Conservation (phyloP, 2,329 filamentous ascomycete species). For the Monosporascus sp. region DNA sequence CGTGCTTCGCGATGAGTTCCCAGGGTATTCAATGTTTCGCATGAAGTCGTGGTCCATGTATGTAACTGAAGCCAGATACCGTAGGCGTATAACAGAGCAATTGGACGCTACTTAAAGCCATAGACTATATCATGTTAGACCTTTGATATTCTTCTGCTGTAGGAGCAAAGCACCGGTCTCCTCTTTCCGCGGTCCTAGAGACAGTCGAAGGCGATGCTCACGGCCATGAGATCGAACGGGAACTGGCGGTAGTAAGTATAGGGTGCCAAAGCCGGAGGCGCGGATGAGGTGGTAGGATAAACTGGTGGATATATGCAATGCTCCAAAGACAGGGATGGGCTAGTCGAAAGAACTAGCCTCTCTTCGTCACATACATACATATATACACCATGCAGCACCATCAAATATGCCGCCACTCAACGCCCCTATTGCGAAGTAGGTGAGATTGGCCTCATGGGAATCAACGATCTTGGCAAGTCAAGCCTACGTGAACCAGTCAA, state of each 20-base stretch:
- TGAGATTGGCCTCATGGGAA: slow-evolving; percentile 21
- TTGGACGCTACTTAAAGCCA: too few species aligned
- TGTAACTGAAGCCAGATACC: background rate
- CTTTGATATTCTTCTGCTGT: background rate
- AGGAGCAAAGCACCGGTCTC: background rate
- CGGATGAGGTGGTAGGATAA: slow-evolving; percentile 8
- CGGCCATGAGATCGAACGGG: background rate
- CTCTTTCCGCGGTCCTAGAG: background rate
- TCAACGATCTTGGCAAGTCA: slow-evolving; percentile 11
- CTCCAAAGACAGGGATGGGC: slow-evolving; percentile 14
- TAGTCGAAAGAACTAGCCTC: slow-evolving; percentile 11
- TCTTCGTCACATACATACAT: slow-evolving; percentile 24
- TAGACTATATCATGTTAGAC: background rate
- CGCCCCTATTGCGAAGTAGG: slow-evolving; percentile 13
- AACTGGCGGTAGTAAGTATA: background rate
- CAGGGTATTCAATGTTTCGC: background rate
- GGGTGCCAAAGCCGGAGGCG: background rate
- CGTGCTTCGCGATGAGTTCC: background rate
- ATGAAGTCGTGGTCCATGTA: background rate
- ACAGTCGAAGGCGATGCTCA: background rate
- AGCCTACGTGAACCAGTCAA: slow-evolving; percentile 18
- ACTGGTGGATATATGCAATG: slow-evolving; percentile 20
- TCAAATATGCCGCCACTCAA: background rate
- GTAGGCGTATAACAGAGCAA: background rate
- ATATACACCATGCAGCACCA: slow-evolving; percentile 17